These are phyloP conservation scores for Globisporangium splendens DNA, from an alignment of 352 stramenopile genomes.

Conservation along the genomic window DNA sequence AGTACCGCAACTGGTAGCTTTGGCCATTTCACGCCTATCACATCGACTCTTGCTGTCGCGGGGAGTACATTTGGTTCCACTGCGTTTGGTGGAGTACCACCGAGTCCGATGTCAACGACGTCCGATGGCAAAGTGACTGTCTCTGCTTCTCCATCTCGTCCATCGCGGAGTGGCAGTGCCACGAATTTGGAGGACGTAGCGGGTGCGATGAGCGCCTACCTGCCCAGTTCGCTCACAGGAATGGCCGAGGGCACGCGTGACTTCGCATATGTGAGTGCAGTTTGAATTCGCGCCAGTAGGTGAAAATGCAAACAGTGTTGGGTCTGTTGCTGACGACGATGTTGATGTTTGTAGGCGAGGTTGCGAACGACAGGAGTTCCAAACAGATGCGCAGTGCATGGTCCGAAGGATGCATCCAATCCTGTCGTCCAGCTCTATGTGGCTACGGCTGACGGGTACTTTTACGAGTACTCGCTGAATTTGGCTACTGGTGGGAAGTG, in stretches of 20 bases:
- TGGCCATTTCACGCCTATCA: constrained; percentile 69
- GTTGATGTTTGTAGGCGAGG: constrained; percentile 42
- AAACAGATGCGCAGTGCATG: constrained; percentile 79
- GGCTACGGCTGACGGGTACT: constrained; percentile 74
- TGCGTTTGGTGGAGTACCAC: constrained; percentile 29
- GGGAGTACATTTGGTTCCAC: constrained; percentile 51
- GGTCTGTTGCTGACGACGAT: too few species aligned
- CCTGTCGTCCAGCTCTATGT: constrained; percentile 74
- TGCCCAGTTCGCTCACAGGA: constrained; percentile 71
- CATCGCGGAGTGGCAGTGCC: constrained; percentile 30
- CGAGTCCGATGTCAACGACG: constrained; percentile 2
- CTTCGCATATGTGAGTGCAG: constrained; percentile 71
- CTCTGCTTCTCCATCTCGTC: constrained; percentile 13
- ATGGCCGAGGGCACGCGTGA: constrained; percentile 85
- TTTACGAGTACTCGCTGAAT: constrained; percentile 87
- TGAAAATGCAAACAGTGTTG: too few species aligned
- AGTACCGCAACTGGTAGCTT: constrained; percentile 79
- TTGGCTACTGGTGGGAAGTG: constrained; percentile 67
- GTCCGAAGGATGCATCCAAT: constrained; percentile 46
- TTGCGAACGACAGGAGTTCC: constrained; percentile 63
- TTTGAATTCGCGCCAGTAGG: too few species aligned
- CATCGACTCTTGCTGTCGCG: constrained; percentile 70
- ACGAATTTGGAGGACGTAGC: constrained; percentile 68
- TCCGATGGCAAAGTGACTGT: constrained; percentile 1
- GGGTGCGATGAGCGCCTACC: constrained; percentile 64